Percentiles rank a stretch among this genome's conserved stretches.
Conservation (phyloP, 2,329 filamentous ascomycete genomes). For the Fusarium sp. region DNA sequence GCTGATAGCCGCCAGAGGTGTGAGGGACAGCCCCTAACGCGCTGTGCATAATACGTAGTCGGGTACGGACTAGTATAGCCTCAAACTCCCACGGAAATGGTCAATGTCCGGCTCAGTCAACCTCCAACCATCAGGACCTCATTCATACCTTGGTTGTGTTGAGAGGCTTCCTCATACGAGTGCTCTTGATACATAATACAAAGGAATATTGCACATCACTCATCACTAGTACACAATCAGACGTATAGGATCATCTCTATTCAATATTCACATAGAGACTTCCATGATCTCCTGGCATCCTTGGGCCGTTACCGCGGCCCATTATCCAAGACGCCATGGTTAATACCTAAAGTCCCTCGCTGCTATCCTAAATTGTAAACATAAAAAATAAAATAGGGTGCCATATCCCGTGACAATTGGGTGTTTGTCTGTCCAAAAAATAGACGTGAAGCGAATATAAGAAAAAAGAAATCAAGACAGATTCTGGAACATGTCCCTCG, state of each 20-base stretch:
- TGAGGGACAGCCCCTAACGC: constrained; percentile 18
- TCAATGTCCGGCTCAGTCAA: background rate
- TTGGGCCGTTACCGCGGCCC: constrained; percentile 47
- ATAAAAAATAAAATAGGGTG: constrained; percentile 41
- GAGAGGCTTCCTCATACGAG: too few species aligned
- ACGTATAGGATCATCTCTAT: constrained; percentile 47
- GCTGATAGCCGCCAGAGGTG: background rate
- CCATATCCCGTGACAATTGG: constrained; percentile 43
- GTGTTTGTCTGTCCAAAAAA: constrained; percentile 44
- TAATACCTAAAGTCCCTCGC: constrained; percentile 45
- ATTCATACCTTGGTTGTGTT: too few species aligned
- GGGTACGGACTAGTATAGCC: background rate
- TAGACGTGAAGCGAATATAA: constrained; percentile 45
- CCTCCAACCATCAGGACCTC: too few species aligned
- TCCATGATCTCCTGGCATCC: constrained; percentile 48
- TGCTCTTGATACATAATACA: background rate
- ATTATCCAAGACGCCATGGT: constrained; percentile 50
- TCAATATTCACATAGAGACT: constrained; percentile 46
- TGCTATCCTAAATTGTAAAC: constrained; percentile 41
- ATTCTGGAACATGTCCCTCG: constrained; percentile 22
- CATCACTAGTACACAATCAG: constrained; percentile 4
- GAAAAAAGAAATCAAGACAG: constrained; percentile 30
- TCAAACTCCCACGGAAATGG: background rate
- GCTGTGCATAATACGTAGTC: background rate
- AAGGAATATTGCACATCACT: constrained; percentile 3